A percentile compares a stretch with the other conserved stretches of the same genome.
phyloP scores from a whole-genome alignment of 2,329 filamentous ascomycete genomes.

The Sarocladium strictum region DNA sequence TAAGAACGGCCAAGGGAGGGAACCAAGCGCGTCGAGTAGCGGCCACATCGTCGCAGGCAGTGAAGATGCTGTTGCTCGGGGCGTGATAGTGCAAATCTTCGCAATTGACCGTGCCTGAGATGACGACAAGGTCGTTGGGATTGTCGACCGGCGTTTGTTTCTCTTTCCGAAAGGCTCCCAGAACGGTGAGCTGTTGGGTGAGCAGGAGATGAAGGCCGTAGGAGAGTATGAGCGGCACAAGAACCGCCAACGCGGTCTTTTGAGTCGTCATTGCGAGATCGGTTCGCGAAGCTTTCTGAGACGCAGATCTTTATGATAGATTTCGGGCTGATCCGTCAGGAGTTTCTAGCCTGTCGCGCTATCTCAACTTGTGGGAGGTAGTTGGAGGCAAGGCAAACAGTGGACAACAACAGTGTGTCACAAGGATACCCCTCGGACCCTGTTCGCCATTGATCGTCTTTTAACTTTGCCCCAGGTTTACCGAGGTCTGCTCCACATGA shows the following conservation, averaged over 20 bases:
- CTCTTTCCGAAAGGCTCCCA: neutral
- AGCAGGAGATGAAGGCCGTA: neutral
- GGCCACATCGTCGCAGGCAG: constrained; percentile 45
- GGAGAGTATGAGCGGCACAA: neutral
- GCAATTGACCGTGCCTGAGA: constrained; percentile 44
- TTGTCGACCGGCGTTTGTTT: neutral
- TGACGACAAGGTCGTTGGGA: neutral
- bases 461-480: too few relatives aligned
- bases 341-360: too few relatives aligned
- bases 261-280: too few relatives aligned
- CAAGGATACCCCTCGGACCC: too few relatives aligned
- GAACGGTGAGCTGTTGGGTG: neutral
- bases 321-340: too few relatives aligned
- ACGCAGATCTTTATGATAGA: too few relatives aligned
- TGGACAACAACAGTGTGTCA: too few relatives aligned
- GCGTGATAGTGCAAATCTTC: constrained; percentile 55
- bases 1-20: constrained; percentile 37
- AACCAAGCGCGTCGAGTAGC: constrained; percentile 44
- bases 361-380: too few relatives aligned
- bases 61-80: constrained; percentile 43
- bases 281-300: too few relatives aligned
- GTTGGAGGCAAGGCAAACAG: too few relatives aligned
- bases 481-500: too few relatives aligned
- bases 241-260: neutral
- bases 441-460: too few relatives aligned